Base-by-base conservation (phyloP, 1,284 basidiomycete species). In the Phellinidium pouzarii region DNA sequence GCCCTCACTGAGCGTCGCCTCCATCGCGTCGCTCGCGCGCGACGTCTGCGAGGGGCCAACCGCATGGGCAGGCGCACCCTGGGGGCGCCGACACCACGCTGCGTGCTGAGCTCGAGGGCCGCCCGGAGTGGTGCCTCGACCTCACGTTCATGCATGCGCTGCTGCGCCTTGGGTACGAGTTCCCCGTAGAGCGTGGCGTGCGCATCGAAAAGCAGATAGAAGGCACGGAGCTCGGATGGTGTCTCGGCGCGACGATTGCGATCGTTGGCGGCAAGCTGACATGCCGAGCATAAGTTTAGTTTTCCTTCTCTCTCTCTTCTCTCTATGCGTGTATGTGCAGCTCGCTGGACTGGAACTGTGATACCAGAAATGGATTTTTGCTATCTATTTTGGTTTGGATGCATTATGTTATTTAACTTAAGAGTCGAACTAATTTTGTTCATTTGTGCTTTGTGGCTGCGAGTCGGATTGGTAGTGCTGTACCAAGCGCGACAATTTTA, bases 141-240 rank as follows among this genome's bases (percentile, higher is more conserved):
- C 68, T 98, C 64, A 97, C 92, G 31, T 99, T 94, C 67, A 93
- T 95, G 91, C 83, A 96, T 65, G 85, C 81, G 34, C 68, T 99
- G 56, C 70, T 99, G 49, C 77, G 86, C 53, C 74, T 94, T 0
- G 83, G 90, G 44, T 91, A 94, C 68, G 92, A 93, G 72, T 84
- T 95, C 64, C 72, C 68, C 20, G 81, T 79, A 37, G 73, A 71
- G 36, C 69, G 90, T 57, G 75, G 82, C 59, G 78, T 94, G 36
- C 73, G 77, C 67, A 79, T 94, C 37, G 94, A 84, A 62, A 98
- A 98, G 77, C 84, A 90, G 77, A 78, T 99, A 44, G 78, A 78
- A 23, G 91, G 87, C 4, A 94, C 94, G 3, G 96, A 98, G 78
- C 71, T 99, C 53, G 95, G 96, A 6, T 99, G 95, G 95, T 88